Evolutionary conservation across 2,329 filamentous ascomycete genomes (phyloP).

Genomic region (Stachybotrys chartarum): DNA sequence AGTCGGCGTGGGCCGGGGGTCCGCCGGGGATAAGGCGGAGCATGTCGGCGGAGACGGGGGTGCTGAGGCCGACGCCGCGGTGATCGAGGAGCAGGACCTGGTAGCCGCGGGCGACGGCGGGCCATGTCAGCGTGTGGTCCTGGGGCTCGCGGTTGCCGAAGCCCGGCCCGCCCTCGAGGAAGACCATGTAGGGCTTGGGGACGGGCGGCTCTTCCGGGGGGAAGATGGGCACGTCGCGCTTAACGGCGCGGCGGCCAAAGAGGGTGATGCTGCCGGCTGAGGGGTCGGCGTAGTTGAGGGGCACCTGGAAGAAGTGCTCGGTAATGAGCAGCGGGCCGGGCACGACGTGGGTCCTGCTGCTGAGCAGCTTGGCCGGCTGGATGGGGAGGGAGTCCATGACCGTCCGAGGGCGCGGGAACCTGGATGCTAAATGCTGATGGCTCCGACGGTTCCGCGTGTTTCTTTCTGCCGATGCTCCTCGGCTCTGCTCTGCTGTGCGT

Average conservation of each 20-base stretch:
- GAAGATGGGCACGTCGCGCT: constrained; percentile 55
- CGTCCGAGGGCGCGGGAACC: neutral
- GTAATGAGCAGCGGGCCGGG: constrained; percentile 65
- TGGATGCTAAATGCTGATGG: too few relatives aligned
- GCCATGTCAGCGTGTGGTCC: constrained; percentile 61
- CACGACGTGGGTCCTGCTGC: constrained; percentile 34
- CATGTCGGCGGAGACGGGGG: constrained; percentile 67
- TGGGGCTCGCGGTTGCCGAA: constrained; percentile 71
- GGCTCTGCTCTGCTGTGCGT: too few relatives aligned
- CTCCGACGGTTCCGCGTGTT: too few relatives aligned
- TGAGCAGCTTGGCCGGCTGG: constrained; percentile 29
- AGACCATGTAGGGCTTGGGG: constrained; percentile 57
- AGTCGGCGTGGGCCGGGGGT: constrained; percentile 64
- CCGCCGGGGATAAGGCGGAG: constrained; percentile 52
- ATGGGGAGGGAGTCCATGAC: constrained; percentile 12
- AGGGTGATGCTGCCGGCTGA: constrained; percentile 57
- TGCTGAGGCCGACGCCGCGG: constrained; percentile 79
- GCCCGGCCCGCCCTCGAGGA: constrained; percentile 81
- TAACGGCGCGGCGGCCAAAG: constrained; percentile 69
- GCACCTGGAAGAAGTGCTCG: constrained; percentile 82
- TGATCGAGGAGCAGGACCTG: constrained; percentile 86
- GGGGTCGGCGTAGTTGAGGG: constrained; percentile 66
- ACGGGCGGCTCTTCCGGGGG: constrained; percentile 27
- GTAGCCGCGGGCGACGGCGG: constrained; percentile 72
- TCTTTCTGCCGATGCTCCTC: too few relatives aligned